Base-by-base conservation (phyloP, 768 basidiomycete species). In the Russula sp. region DNA sequence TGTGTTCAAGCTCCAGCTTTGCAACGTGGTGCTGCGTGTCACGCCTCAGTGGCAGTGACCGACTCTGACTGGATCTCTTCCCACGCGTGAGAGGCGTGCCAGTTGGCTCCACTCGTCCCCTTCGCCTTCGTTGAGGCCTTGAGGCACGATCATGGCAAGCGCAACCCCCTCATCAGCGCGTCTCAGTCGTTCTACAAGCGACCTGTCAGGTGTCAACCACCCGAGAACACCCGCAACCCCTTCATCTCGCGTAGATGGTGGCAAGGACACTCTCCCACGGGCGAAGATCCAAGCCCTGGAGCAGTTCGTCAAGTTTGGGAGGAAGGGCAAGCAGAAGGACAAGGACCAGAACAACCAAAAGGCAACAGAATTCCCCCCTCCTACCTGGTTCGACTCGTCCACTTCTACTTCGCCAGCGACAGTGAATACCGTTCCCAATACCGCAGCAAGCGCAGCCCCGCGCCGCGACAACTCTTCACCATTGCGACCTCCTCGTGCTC, bases 331-430 rank as follows among this genome's bases (percentile, higher is more conserved):
- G 36, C 54, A 46, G 24, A 65, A 49, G 24, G 65, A 63, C 10
- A 49, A 51, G 44, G 60, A 38, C 46, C 51, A 55, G 57, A 53
- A 18, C 36, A 56, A 34, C 18, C 54, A 48, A 14, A 50, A 46
- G 53, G 38, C 48, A 24, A 26, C 46, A 34, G 38, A 60, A 26
- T 67, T 69, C 49, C 69, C 71, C 26, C 71, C 72, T 36, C n/a
- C 62, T 13, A 55, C 57, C 7, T 68, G 71, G 71, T 51, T 61
- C 32, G 40, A 38, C 34, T 9, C 65, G 20, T 7, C 38, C 10
- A 11, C 32, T 24, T 10, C 55, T n/a, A 8, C 20, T 30, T 20
- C 61, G 1, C n/a, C 30, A 44, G 30, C 24, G 13, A 20, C 32
- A 30, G 26, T 42, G 32, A 59, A 26, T 28, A 6, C 58, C 5